Conservation (phyloP, 495 filamentous ascomycete genomes). For the Pseudevernia furfuracea region DNA sequence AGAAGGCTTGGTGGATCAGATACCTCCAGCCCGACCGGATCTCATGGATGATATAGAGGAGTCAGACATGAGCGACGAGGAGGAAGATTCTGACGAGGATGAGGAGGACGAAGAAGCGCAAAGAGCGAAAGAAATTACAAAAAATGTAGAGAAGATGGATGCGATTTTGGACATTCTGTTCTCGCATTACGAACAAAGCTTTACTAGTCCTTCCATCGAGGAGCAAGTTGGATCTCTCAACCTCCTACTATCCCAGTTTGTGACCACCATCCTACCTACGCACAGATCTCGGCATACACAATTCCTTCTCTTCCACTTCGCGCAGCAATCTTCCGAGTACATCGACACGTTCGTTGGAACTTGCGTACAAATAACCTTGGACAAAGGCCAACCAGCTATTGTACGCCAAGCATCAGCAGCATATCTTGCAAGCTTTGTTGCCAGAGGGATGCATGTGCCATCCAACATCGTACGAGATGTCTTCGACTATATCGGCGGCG, state of each 20-base stretch:
- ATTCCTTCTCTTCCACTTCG: slow-evolving; percentile 90
- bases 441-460: slow-evolving; percentile 72
- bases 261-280: slow-evolving; percentile 77
- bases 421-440: slow-evolving; percentile 91
- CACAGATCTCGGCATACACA: slow-evolving; percentile 80
- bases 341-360: slow-evolving; percentile 74
- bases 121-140: slow-evolving; percentile 55
- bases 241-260: slow-evolving; percentile 73
- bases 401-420: slow-evolving; percentile 75
- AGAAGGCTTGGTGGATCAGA: slow-evolving; percentile 40
- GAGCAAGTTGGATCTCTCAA: slow-evolving; percentile 51
- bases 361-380: slow-evolving; percentile 62
- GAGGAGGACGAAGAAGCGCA: slow-evolving; percentile 43
- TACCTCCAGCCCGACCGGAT: slow-evolving; percentile 18
- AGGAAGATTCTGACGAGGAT: slow-evolving; percentile 44
- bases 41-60: slow-evolving; percentile 35
- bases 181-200: slow-evolving; percentile 63
- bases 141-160: slow-evolving; percentile 85
- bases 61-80: slow-evolving; percentile 33
- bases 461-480: slow-evolving; percentile 67
- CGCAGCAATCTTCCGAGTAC: slow-evolving; percentile 63
- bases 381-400: slow-evolving; percentile 53
- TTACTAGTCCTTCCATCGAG: slow-evolving; percentile 44
- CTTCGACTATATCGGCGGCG: slow-evolving; percentile 63
- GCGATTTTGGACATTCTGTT: slow-evolving; percentile 86